A percentile compares a stretch with the other conserved stretches of the same genome.
phyloP scores from a whole-genome alignment of 495 filamentous ascomycete species.

The Aspergillus nanangensis region DNA sequence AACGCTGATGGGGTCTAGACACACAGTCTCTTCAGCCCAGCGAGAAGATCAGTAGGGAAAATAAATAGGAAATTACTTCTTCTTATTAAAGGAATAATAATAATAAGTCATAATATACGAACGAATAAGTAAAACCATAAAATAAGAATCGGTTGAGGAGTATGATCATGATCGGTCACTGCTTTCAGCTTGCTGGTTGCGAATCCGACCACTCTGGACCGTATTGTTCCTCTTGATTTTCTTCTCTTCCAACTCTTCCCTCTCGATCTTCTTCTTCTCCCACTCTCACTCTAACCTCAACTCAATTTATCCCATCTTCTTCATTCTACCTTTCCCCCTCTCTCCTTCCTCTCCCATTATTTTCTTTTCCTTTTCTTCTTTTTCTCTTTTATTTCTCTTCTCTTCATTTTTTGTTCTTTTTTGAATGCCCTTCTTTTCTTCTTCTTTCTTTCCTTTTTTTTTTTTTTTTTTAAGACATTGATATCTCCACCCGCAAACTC shows the following conservation, averaged over 20 bases:
- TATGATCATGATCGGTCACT: too few species aligned
- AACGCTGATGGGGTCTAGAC: too few species aligned
- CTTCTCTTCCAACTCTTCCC: neutral
- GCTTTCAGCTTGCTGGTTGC: neutral
- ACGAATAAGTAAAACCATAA: too few species aligned
- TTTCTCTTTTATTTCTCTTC: conserved; percentile 8
- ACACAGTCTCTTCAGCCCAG: too few species aligned
- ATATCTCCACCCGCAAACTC: neutral
- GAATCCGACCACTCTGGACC: neutral
- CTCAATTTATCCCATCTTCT: too few species aligned
- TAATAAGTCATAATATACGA: too few species aligned
- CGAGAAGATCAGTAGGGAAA: too few species aligned
- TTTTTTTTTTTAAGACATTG: neutral
- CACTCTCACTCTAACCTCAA: conserved; percentile 1
- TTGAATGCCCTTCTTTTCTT: too few species aligned
- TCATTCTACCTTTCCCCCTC: conserved; percentile 2
- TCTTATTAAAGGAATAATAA: too few species aligned
- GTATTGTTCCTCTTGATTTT: neutral
- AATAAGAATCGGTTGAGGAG: too few species aligned
- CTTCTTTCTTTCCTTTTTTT: conserved; percentile 8
- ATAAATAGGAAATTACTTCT: too few species aligned
- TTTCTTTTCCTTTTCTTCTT: conserved; percentile 8
- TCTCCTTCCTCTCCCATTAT: neutral
- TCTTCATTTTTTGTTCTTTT: conserved; percentile 8
- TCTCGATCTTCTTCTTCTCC: conserved; percentile 3